A percentile compares a stretch with the other conserved stretches of the same genome.
Conservation (phyloP, 1,139 yeast genomes). For the Suhomyces guaymorum region DNA sequence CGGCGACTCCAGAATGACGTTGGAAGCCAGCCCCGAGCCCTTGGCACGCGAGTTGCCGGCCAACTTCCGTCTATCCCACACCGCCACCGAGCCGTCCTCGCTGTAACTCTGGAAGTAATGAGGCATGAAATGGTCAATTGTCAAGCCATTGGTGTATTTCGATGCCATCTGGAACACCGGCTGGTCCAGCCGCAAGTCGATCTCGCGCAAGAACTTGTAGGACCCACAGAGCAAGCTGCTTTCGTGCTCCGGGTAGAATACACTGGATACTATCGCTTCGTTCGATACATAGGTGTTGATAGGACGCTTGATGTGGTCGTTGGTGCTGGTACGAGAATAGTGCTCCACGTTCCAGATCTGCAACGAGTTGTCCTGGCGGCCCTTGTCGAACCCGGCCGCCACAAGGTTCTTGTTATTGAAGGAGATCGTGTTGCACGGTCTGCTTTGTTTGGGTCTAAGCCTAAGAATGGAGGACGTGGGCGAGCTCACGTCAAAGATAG, state of each 20-base stretch:
- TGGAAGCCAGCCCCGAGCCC: constrained; percentile 16
- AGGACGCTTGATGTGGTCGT: constrained; percentile 54
- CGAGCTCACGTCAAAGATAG: constrained; percentile 59
- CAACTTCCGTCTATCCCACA: constrained; percentile 84
- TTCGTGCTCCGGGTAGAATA: constrained; percentile 65
- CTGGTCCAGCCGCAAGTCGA: constrained; percentile 69
- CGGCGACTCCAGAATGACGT: constrained; percentile 53
- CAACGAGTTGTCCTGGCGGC: constrained; percentile 73
- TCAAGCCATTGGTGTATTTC: constrained; percentile 67
- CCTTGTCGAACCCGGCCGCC: constrained; percentile 81
- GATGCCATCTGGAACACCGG: constrained; percentile 78
- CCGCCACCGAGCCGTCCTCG: constrained; percentile 81
- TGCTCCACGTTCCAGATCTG: constrained; percentile 82
- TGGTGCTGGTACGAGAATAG: constrained; percentile 42
- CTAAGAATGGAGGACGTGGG: constrained; percentile 41
- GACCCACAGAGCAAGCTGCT: constrained; percentile 68
- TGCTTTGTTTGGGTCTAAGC: constrained; percentile 63
- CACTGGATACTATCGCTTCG: constrained; percentile 70
- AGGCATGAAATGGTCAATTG: constrained; percentile 64
- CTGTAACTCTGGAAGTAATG: constrained; percentile 71
- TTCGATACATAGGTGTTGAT: constrained; percentile 64
- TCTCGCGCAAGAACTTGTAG: constrained; percentile 73
- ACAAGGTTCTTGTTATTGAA: constrained; percentile 65
- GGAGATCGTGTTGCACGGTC: constrained; percentile 76
- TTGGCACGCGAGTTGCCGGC: constrained; percentile 23